Percentiles rank a stretch among this genome's conserved stretches.
phyloP scores from a whole-genome alignment of 768 basidiomycete species.

The Russula dissimulans region DNA sequence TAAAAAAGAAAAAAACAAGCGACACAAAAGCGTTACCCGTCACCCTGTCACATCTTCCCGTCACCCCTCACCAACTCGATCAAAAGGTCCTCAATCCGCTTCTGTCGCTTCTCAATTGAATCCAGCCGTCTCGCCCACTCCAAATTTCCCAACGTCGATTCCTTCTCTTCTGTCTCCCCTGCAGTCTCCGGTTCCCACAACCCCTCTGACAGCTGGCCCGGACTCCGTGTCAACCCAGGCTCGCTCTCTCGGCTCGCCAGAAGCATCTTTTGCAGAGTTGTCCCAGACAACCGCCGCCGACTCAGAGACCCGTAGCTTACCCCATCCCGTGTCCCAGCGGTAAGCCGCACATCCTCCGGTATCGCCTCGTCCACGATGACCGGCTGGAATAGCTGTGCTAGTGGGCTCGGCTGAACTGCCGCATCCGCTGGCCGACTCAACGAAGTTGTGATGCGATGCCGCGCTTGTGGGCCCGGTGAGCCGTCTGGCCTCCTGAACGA shows the following conservation, averaged over 20 bases:
- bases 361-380: slow-evolving; percentile 45
- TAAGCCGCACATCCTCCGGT: slow-evolving; percentile 24
- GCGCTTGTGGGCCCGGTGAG: slow-evolving; percentile 13
- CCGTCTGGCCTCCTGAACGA: slow-evolving; percentile 6
- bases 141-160: slow-evolving; percentile 24
- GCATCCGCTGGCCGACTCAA: slow-evolving; percentile 32
- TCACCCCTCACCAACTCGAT: slow-evolving; percentile 6
- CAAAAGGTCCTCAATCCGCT: slow-evolving; percentile 41
- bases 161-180: slow-evolving; percentile 25
- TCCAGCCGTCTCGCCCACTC: slow-evolving; percentile 31
- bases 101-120: slow-evolving; percentile 36
- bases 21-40: background rate
- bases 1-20: background rate
- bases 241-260: slow-evolving; percentile 12
- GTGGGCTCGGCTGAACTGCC: slow-evolving; percentile 44
- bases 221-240: slow-evolving; percentile 23
- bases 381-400: slow-evolving; percentile 69
- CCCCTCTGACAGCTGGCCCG: slow-evolving; percentile 18
- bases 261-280: slow-evolving; percentile 9
- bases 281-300: slow-evolving; percentile 31
- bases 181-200: slow-evolving; percentile 5
- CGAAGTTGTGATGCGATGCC: slow-evolving; percentile 38
- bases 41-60: background rate
- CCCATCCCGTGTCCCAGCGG: slow-evolving; percentile 13
- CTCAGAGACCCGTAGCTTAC: slow-evolving; percentile 35